Conservation (phyloP, 2,329 filamentous ascomycete genomes). For the Pseudocercospora cruenta region DNA sequence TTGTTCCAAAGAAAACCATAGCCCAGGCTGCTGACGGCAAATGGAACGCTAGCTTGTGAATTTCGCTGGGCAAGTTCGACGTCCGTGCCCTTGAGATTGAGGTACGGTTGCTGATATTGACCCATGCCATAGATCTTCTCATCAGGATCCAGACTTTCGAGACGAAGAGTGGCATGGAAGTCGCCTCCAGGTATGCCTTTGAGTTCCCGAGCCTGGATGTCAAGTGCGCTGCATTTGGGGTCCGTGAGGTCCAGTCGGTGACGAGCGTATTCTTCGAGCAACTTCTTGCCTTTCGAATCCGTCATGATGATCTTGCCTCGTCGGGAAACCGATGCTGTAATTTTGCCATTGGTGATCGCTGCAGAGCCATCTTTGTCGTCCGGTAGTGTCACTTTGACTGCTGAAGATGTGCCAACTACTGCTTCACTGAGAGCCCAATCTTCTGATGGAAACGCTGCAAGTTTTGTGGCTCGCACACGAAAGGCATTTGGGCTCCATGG, state of each 20-base stretch:
- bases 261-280: conserved; percentile 60
- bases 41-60: conserved; percentile 67
- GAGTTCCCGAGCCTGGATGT: conserved; percentile 62
- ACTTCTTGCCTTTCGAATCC: conserved; percentile 45
- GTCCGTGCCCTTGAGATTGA: conserved; percentile 66
- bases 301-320: conserved; percentile 57
- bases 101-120: conserved; percentile 66
- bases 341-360: conserved; percentile 54
- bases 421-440: conserved; percentile 46
- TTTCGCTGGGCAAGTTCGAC: conserved; percentile 69
- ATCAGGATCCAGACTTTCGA: conserved; percentile 56
- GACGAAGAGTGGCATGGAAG: conserved; percentile 61
- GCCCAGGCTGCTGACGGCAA: conserved; percentile 61
- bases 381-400: conserved; percentile 19
- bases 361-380: conserved; percentile 31
- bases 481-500: conserved; percentile 55
- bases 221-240: conserved; percentile 62
- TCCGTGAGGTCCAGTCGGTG: conserved; percentile 56
- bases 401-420: not conserved
- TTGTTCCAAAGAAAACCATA: conserved; percentile 72
- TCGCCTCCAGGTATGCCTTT: conserved; percentile 56
- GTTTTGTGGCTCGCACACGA: conserved; percentile 53
- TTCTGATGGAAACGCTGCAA: conserved; percentile 41
- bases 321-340: conserved; percentile 52
- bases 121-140: conserved; percentile 72